Conservation (phyloP, 139 green algal genomes). For the Chlorella sp. region DNA sequence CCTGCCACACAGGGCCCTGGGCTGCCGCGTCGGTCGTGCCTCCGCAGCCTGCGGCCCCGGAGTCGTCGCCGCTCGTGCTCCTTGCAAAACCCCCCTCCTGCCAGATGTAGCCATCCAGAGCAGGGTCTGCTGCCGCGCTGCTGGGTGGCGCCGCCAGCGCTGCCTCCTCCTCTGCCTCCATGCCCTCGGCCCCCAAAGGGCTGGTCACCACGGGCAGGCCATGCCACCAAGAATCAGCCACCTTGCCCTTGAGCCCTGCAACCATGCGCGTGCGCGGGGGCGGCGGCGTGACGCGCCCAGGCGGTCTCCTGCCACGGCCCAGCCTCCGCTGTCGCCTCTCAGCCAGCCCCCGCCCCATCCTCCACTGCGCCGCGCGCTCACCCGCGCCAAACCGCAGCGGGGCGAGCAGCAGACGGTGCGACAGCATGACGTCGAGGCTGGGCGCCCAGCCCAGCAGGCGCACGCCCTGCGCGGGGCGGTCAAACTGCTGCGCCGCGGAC, state of each 20-base stretch:
- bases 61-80: not conserved
- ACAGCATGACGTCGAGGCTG: constrained; percentile 51
- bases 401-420: constrained; percentile 53
- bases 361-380: no score
- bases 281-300: no score
- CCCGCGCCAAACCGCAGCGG: constrained; percentile 67
- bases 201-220: constrained; percentile 64
- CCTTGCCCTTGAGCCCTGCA: constrained; percentile 77
- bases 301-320: no score
- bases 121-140: not conserved
- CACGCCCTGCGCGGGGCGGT: constrained; percentile 41
- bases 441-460: constrained; percentile 45
- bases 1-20: not conserved
- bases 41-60: not conserved
- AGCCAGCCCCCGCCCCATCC: no score
- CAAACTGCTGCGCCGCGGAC: constrained; percentile 22
- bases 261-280: no score
- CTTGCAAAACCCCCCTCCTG: constrained; percentile 2
- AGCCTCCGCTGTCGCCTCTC: no score
- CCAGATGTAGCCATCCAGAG: not conserved
- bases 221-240: constrained; percentile 64
- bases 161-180: constrained; percentile 9
- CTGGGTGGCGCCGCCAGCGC: not conserved
- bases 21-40: not conserved
- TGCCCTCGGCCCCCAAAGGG: constrained; percentile 56